These are phyloP conservation scores for Wickerhamiella alocasiicola DNA, from an alignment of 805 yeast genomes.

Conservation along the genomic window DNA sequence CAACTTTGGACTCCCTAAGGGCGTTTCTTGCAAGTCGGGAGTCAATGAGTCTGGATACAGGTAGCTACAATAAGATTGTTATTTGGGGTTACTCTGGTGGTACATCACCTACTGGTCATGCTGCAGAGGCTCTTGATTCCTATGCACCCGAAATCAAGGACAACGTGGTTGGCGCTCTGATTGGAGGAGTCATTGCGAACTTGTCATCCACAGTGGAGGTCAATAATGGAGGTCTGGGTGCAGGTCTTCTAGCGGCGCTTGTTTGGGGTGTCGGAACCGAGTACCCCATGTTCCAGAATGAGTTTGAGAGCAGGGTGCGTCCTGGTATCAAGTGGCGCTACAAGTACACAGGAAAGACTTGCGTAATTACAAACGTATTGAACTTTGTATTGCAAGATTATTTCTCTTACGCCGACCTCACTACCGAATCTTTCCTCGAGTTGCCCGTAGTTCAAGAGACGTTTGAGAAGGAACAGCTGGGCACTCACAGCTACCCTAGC, in stretches of 20 bases:
- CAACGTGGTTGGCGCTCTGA: slow-evolving; percentile 17
- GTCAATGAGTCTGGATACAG: slow-evolving; percentile 11
- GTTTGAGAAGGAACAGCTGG: slow-evolving; percentile 18
- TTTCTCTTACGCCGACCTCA: slow-evolving; percentile 1
- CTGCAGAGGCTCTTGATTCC: slow-evolving; percentile 16
- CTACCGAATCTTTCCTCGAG: slow-evolving; percentile 10
- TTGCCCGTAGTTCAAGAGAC: slow-evolving; percentile 14
- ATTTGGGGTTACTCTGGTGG: slow-evolving; percentile 24
- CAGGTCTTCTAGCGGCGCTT: slow-evolving; percentile 22
- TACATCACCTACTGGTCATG: slow-evolving; percentile 20
- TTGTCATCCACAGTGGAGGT: slow-evolving; percentile 15
- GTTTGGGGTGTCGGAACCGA: slow-evolving; percentile 22
- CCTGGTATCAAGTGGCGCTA: slow-evolving; percentile 14
- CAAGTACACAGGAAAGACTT: slow-evolving; percentile 13
- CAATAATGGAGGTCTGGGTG: slow-evolving; percentile 17
- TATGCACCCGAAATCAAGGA: slow-evolving; percentile 22
- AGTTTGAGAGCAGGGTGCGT: slow-evolving; percentile 11
- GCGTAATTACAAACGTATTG: slow-evolving; percentile 12
- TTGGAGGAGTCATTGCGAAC: slow-evolving; percentile 20
- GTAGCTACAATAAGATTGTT: no score
- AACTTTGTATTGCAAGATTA: slow-evolving; percentile 17
- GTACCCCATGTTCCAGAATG: slow-evolving; percentile 19
- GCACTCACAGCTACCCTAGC: slow-evolving; percentile 12
- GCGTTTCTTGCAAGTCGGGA: slow-evolving; percentile 18
- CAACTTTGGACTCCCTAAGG: slow-evolving; percentile 22